A percentile compares a stretch with the other conserved stretches of the same genome.
phyloP scores from a whole-genome alignment of 495 filamentous ascomycete genomes.

The Penicillium nucicola region DNA sequence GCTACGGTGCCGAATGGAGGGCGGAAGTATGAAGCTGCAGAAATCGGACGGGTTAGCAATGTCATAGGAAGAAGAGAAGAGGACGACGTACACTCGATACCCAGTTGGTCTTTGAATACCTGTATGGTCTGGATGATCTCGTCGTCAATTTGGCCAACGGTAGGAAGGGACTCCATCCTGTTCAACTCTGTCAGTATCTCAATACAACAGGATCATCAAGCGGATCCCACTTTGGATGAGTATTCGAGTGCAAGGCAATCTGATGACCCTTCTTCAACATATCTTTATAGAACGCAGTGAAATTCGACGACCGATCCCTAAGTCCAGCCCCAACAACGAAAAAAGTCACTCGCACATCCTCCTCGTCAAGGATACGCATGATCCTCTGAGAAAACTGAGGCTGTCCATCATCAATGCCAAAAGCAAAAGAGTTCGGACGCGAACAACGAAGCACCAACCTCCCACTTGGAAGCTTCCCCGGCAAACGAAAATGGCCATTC shows the following conservation, averaged over 20 bases:
- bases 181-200: conserved; percentile 1
- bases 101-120: conserved; percentile 51
- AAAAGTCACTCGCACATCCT: conserved; percentile 67
- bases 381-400: conserved; percentile 61
- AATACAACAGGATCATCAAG: not conserved
- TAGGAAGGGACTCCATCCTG: conserved; percentile 61
- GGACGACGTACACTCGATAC: conserved; percentile 32
- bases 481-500: conserved; percentile 43
- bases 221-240: conserved; percentile 59
- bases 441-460: conserved; percentile 62
- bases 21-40: conserved; percentile 61
- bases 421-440: conserved; percentile 71
- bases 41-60: not conserved
- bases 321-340: conserved; percentile 72
- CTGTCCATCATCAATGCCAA: conserved; percentile 77
- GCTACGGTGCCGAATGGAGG: conserved; percentile 76
- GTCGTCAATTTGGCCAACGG: conserved; percentile 61
- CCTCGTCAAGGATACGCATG: conserved; percentile 61
- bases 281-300: conserved; percentile 61
- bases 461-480: conserved; percentile 61
- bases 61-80: not conserved
- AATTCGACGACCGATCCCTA: conserved; percentile 54
- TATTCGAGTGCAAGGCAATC: conserved; percentile 70
- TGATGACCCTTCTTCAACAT: conserved; percentile 69
- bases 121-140: conserved; percentile 63